Conservation (phyloP, 805 yeast genomes). For the Metschnikowia rubicola region DNA sequence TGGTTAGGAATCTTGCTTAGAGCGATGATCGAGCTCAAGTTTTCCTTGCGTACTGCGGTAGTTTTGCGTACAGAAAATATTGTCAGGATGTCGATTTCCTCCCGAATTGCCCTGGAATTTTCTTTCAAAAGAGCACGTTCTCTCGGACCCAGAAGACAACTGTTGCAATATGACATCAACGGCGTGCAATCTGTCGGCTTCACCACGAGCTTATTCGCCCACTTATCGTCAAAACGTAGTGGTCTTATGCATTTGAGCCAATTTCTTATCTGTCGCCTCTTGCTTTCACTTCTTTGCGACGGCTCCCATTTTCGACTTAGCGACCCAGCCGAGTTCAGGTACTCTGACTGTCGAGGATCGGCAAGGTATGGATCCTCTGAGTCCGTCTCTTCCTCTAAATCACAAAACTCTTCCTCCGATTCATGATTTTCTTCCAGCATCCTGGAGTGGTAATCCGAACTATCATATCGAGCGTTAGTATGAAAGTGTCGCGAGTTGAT, state of each 20-base stretch:
- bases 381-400: constrained; percentile 1
- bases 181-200: constrained; percentile 36
- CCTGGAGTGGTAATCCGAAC: neutral
- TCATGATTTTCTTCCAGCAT: neutral
- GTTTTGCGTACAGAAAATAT: too few relatives aligned
- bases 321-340: too few relatives aligned
- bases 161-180: constrained; percentile 8
- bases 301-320: constrained; percentile 47
- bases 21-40: neutral
- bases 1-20: constrained; percentile 15
- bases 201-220: constrained; percentile 49
- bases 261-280: constrained; percentile 45
- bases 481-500: neutral
- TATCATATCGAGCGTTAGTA: neutral
- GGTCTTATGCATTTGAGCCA: constrained; percentile 57
- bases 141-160: neutral
- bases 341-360: neutral
- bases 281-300: constrained; percentile 28
- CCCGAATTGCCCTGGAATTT: too few relatives aligned
- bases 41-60: too few relatives aligned
- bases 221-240: constrained; percentile 47
- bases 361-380: neutral
- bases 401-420: constrained; percentile 4
- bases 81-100: too few relatives aligned
- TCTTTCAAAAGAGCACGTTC: too few relatives aligned